Percentiles rank a stretch among this genome's conserved stretches.
These are phyloP conservation scores for Suillus americanus DNA, from an alignment of 768 basidiomycete genomes.

Conservation along the genomic window DNA sequence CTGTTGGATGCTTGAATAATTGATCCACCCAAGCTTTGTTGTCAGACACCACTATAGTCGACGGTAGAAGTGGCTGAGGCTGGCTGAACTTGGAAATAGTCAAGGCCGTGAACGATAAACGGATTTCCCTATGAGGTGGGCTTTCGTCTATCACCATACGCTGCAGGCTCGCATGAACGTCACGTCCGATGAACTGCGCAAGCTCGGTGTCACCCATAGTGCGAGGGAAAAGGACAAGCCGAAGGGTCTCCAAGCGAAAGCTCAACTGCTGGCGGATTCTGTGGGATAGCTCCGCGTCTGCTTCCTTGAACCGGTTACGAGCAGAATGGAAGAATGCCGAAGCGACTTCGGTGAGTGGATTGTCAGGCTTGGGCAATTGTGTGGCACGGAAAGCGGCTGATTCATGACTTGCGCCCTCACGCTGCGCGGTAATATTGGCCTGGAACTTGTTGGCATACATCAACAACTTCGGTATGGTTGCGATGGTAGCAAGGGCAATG, in stretches of 20 bases:
- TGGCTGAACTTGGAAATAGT: conserved; percentile 73
- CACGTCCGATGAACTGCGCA: conserved; percentile 68
- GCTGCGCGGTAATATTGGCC: conserved; percentile 68
- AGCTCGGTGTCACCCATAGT: conserved; percentile 77
- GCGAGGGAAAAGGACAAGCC: conserved; percentile 75
- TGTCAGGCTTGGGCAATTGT: conserved; percentile 70
- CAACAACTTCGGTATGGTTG: conserved; percentile 76
- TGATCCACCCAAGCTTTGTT: conserved; percentile 58
- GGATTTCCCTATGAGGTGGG: conserved; percentile 62
- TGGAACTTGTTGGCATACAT: conserved; percentile 74
- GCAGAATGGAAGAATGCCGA: conserved; percentile 81
- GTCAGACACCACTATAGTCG: conserved; percentile 38
- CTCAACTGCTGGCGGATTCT: conserved; percentile 73
- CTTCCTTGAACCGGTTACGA: conserved; percentile 67
- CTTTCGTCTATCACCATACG: conserved; percentile 53
- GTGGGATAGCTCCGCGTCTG: conserved; percentile 57
- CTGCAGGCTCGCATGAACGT: conserved; percentile 69
- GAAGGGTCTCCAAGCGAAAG: conserved; percentile 62
- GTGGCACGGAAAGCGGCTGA: conserved; percentile 76
- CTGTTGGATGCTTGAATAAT: conserved; percentile 58
- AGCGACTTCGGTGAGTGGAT: conserved; percentile 83
- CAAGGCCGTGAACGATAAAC: conserved; percentile 74
- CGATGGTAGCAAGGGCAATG: conserved; percentile 64
- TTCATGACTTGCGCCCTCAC: conserved; percentile 74
- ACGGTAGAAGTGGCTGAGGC: conserved; percentile 46